Conservation (phyloP, 2,329 filamentous ascomycete species). For the Dothideomycetidae sp. region DNA sequence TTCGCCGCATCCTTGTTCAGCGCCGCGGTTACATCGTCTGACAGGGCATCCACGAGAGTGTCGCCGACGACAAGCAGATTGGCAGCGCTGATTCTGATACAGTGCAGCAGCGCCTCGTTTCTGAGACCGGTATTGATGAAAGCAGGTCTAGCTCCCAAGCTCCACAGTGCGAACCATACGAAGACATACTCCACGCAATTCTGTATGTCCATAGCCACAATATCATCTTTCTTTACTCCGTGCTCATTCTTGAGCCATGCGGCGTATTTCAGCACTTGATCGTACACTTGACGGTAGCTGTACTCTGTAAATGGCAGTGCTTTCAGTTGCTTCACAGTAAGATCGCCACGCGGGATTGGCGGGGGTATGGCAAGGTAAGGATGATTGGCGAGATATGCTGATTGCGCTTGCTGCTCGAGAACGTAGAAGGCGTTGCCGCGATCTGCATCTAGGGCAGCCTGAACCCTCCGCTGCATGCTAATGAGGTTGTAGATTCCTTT, state of each 20-base stretch:
- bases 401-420: slow-evolving; percentile 52
- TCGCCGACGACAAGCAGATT: slow-evolving; percentile 57
- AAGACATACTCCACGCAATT: slow-evolving; percentile 71
- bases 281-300: slow-evolving; percentile 65
- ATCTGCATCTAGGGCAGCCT: slow-evolving; percentile 30
- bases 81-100: slow-evolving; percentile 52
- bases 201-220: slow-evolving; percentile 68
- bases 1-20: slow-evolving; percentile 30
- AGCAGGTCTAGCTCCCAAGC: slow-evolving; percentile 66
- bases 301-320: slow-evolving; percentile 29
- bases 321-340: slow-evolving; percentile 14
- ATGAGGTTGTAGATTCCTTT: slow-evolving; percentile 4
- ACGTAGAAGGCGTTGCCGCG: slow-evolving; percentile 59
- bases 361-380: slow-evolving; percentile 21
- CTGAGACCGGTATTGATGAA: slow-evolving; percentile 80
- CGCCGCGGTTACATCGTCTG: slow-evolving; percentile 35
- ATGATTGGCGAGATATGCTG: slow-evolving; percentile 29
- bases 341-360: slow-evolving; percentile 13
- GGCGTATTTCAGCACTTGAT: slow-evolving; percentile 56
- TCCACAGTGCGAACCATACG: slow-evolving; percentile 64
- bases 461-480: not conserved
- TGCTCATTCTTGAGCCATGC: slow-evolving; percentile 55
- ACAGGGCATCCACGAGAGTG: slow-evolving; percentile 40
- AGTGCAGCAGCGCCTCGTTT: slow-evolving; percentile 58
- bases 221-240: slow-evolving; percentile 52